phyloP scores from a whole-genome alignment of 2,329 filamentous ascomycete genomes.

The Neonectria coccinea region DNA sequence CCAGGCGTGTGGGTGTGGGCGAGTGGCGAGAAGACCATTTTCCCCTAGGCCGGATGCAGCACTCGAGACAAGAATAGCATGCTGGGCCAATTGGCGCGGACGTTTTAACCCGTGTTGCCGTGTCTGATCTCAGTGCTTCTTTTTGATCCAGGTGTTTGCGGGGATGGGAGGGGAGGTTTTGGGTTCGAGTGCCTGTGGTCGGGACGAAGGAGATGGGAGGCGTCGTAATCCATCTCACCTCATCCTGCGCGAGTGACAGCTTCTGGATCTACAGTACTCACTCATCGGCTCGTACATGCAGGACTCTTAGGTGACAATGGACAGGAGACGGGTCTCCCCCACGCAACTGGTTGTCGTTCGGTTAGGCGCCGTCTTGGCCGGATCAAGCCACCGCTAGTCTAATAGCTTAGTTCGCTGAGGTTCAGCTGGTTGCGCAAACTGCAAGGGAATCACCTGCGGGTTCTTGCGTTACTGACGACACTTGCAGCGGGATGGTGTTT shows the following conservation, averaged over 20 bases:
- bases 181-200: not conserved
- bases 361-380: conserved; percentile 15
- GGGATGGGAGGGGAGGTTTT: not conserved
- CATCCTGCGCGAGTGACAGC: not conserved
- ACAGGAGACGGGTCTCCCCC: not conserved
- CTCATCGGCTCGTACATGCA: not conserved
- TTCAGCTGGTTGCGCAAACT: conserved; percentile 11
- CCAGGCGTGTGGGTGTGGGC: not conserved
- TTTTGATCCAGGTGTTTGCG: not conserved
- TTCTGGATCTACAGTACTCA: not conserved
- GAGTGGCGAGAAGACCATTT: conserved; percentile 7
- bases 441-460: not conserved
- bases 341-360: conserved; percentile 14
- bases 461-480: not conserved
- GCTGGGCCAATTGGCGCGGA: conserved; percentile 9
- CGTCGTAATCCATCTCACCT: conserved; percentile 5
- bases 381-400: conserved; percentile 15
- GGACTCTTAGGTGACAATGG: not conserved
- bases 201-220: conserved; percentile 7
- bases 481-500: not conserved
- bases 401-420: not conserved
- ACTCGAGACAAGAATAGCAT: conserved; percentile 16
- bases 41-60: not conserved
- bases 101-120: conserved; percentile 1
- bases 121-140: not conserved